Evolutionary conservation across 2,329 filamentous ascomycete genomes (phyloP).

Genomic region (Tolypocladium ophioglossoides): DNA sequence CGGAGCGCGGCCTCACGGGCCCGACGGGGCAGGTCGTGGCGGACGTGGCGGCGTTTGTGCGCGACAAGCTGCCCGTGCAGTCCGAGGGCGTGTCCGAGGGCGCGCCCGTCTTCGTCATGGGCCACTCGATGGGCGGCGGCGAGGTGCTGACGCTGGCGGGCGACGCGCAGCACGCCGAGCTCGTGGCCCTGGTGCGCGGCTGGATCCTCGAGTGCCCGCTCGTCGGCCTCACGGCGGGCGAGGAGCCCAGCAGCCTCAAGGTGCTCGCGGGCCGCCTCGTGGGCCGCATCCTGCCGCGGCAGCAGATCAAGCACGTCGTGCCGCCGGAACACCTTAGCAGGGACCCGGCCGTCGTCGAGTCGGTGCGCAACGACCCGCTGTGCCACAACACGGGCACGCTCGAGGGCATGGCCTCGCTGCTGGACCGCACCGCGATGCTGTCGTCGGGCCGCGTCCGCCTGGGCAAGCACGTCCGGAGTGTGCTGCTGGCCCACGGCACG

Average conservation of each 20-base stretch:
- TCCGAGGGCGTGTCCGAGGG: neutral
- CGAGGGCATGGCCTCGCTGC: conserved; percentile 65
- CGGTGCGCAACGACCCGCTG: conserved; percentile 54
- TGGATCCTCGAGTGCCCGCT: conserved; percentile 73
- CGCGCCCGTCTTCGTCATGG: conserved; percentile 69
- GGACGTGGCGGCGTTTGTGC: conserved; percentile 71
- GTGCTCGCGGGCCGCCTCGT: conserved; percentile 58
- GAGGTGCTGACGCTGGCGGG: conserved; percentile 55
- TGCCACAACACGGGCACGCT: conserved; percentile 79
- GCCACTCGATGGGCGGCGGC: conserved; percentile 85
- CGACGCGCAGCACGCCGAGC: conserved; percentile 36
- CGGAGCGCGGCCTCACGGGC: conserved; percentile 63
- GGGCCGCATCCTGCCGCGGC: conserved; percentile 53
- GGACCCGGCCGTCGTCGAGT: conserved; percentile 51
- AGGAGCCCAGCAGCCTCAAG: conserved; percentile 52
- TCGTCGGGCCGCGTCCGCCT: conserved; percentile 42
- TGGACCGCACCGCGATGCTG: conserved; percentile 61
- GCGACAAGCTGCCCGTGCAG: conserved; percentile 38
- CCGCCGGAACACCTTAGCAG: conserved; percentile 54
- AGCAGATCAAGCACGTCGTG: conserved; percentile 57
- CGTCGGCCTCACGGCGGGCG: conserved; percentile 61
- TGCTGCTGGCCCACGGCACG: conserved; percentile 73
- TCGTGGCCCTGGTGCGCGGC: conserved; percentile 54
- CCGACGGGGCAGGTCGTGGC: conserved; percentile 60
- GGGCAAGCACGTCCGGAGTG: conserved; percentile 42